A percentile compares a stretch with the other conserved stretches of the same genome.
phyloP scores from a whole-genome alignment of 495 filamentous ascomycete species.

The Podospora didyma region DNA sequence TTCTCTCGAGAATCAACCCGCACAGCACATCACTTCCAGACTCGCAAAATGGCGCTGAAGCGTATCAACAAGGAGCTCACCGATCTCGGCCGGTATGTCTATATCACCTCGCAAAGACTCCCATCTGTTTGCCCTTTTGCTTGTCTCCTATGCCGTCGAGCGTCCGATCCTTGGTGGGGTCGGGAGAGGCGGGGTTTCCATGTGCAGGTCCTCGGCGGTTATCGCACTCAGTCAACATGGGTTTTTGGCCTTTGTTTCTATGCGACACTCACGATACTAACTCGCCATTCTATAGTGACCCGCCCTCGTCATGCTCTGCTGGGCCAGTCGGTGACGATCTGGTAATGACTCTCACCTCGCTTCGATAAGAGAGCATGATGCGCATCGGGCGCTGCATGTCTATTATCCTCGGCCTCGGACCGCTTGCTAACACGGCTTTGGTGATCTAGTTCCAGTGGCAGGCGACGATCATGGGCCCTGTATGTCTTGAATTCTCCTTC shows the following conservation, averaged over 20 bases:
- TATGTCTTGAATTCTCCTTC: slow-evolving; percentile 53
- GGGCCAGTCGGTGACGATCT: slow-evolving; percentile 95
- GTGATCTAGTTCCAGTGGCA: slow-evolving; percentile 93
- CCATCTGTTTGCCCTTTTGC: slow-evolving; percentile 3
- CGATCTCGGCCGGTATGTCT: slow-evolving; percentile 96
- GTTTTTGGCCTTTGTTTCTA: too few relatives aligned
- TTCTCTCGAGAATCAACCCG: slow-evolving; percentile 18
- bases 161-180: neutral
- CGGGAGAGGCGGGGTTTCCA: neutral
- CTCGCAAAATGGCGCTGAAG: slow-evolving; percentile 87
- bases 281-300: slow-evolving; percentile 62
- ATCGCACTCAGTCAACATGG: neutral
- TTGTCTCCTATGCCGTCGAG: neutral
- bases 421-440: slow-evolving; percentile 29
- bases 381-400: neutral
- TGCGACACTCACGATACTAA: slow-evolving; percentile 34
- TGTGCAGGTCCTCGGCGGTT: neutral
- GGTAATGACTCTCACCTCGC: slow-evolving; percentile 56
- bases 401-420: neutral
- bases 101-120: slow-evolving; percentile 39
- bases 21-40: slow-evolving; percentile 37
- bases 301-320: slow-evolving; percentile 97
- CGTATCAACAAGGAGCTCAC: slow-evolving; percentile 99
- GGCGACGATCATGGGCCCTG: slow-evolving; percentile 99
- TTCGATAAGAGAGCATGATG: slow-evolving; percentile 6